Evolutionary conservation across 306 rosid genomes (phyloP).

Genomic region (Potentilla sterilis): DNA sequence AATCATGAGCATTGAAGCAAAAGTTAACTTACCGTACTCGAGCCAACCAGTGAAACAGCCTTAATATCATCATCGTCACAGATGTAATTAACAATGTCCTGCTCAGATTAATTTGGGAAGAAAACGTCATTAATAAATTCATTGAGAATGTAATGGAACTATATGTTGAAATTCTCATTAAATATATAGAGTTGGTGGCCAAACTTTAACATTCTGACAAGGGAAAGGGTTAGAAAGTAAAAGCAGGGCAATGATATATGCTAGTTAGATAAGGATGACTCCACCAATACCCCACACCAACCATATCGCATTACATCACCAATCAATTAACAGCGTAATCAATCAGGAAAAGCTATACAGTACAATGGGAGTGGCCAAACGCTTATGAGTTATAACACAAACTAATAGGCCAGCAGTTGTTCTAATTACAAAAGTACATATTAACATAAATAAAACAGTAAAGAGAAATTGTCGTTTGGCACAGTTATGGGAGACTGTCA

Average conservation of each 20-base stretch:
- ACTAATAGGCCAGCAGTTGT: background rate
- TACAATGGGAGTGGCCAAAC: background rate
- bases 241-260: background rate
- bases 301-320: background rate
- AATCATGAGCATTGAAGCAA: conserved; percentile 13
- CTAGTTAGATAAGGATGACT: background rate
- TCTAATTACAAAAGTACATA: background rate
- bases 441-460: background rate
- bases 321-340: background rate
- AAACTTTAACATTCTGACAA: background rate
- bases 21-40: conserved; percentile 52
- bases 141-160: conserved; percentile 15
- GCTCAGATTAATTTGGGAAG: conserved; percentile 25
- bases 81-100: conserved; percentile 57
- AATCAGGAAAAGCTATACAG: background rate
- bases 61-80: conserved; percentile 70
- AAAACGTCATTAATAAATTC: conserved; percentile 11
- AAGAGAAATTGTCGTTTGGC: background rate
- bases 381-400: background rate
- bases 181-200: too few species aligned
- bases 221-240: background rate
- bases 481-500: background rate
- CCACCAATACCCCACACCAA: background rate
- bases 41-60: conserved; percentile 58
- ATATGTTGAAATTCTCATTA: background rate